phyloP scores from a whole-genome alignment of 2,329 filamentous ascomycete species.

The Niveomyces coronatus region DNA sequence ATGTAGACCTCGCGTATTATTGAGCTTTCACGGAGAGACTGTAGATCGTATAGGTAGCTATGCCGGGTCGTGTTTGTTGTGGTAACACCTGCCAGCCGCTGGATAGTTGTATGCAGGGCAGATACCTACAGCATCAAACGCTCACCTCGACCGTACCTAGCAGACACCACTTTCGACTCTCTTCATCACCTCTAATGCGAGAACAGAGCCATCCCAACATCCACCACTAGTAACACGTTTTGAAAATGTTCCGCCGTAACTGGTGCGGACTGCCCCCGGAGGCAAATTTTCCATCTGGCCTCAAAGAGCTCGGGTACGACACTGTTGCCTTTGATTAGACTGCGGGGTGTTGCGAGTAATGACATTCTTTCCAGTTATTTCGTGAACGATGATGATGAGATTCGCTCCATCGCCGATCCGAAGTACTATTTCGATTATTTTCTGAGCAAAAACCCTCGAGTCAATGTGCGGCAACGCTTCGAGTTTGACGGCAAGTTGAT shows the following conservation, averaged over 20 bases:
- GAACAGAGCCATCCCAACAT: not conserved
- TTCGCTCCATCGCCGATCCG: constrained; percentile 59
- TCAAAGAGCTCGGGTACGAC: constrained; percentile 60
- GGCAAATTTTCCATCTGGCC: constrained; percentile 50
- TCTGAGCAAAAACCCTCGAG: constrained; percentile 60
- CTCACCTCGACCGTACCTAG: constrained; percentile 12
- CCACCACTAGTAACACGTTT: too few species aligned
- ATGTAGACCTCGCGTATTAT: constrained; percentile 3
- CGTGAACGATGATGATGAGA: constrained; percentile 63
- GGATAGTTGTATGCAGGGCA: not conserved
- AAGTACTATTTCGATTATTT: constrained; percentile 66
- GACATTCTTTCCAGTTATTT: constrained; percentile 52
- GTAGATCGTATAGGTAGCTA: not conserved
- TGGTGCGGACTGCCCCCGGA: constrained; percentile 62
- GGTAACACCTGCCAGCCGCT: constrained; percentile 3
- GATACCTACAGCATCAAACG: constrained; percentile 2
- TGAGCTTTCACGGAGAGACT: not conserved
- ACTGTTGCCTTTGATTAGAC: constrained; percentile 10
- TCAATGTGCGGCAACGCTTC: constrained; percentile 66
- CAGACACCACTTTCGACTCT: not conserved
- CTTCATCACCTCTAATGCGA: too few species aligned
- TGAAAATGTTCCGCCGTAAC: constrained; percentile 67
- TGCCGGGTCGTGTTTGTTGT: not conserved
- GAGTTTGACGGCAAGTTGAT: constrained; percentile 49
- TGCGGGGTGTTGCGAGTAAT: not conserved